These are phyloP conservation scores for Voacanga thouarsii DNA, from an alignment of 257 asterid genomes.

Conservation along the genomic window DNA sequence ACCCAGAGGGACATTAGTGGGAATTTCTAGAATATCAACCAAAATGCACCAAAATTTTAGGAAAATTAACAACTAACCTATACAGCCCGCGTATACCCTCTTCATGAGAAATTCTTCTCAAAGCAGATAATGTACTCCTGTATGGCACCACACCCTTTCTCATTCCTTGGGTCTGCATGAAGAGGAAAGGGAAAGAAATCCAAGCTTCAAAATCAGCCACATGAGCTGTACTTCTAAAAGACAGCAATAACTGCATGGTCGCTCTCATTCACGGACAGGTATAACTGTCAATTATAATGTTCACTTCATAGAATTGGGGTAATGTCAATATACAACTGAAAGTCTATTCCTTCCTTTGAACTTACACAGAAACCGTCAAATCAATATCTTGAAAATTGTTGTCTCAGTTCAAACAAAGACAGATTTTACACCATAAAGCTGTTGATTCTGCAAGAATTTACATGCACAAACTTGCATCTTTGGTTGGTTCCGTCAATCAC, in stretches of 20 bases:
- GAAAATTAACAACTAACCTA: slow-evolving; percentile 46
- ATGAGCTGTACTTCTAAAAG: neutral
- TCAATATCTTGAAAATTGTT: neutral
- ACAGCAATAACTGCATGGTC: neutral
- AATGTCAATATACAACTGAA: neutral
- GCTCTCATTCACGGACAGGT: neutral
- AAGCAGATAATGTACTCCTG: slow-evolving; percentile 72
- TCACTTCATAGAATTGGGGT: neutral
- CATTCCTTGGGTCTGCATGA: slow-evolving; percentile 70
- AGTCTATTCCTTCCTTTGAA: neutral
- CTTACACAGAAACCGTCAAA: neutral
- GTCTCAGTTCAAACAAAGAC: neutral
- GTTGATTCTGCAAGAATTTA: neutral
- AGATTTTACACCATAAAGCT: no score
- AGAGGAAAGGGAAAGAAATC: slow-evolving; percentile 1
- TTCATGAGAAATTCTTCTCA: slow-evolving; percentile 69
- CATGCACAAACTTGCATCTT: neutral
- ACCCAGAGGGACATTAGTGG: neutral
- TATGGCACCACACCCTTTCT: slow-evolving; percentile 65
- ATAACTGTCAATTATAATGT: neutral
- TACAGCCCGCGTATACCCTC: slow-evolving; percentile 94
- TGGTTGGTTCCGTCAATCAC: neutral
- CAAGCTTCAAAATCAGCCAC: neutral
- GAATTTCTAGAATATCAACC: neutral
- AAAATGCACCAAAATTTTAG: neutral